Percentiles rank a stretch among this genome's conserved stretches.
phyloP scores from a whole-genome alignment of 805 yeast species.

The Pichia paraexigua region DNA sequence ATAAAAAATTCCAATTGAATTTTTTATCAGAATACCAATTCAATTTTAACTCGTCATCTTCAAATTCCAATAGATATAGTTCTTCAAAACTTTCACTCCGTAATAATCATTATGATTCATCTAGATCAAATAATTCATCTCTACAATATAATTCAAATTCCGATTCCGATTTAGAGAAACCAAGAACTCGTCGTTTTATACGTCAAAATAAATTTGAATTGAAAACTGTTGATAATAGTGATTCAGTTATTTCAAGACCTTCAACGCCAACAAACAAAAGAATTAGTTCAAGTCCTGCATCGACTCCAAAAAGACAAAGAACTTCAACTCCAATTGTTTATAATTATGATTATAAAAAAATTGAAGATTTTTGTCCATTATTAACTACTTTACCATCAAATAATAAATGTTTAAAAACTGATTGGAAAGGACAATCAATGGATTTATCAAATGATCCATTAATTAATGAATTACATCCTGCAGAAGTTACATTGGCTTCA shows the following conservation, averaged over 20 bases:
- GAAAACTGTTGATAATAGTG: slow-evolving; percentile 22
- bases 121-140: slow-evolving; percentile 3
- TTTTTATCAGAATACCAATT: slow-evolving; percentile 47
- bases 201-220: slow-evolving; percentile 22
- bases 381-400: slow-evolving; percentile 53
- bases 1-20: slow-evolving; percentile 40
- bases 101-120: slow-evolving; percentile 4
- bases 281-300: neutral
- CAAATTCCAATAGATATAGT: neutral
- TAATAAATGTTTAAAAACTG: slow-evolving; percentile 70
- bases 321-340: slow-evolving; percentile 38
- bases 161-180: slow-evolving; percentile 34
- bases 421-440: slow-evolving; percentile 99
- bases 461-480: slow-evolving; percentile 71
- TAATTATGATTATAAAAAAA: slow-evolving; percentile 53
- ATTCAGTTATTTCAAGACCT: slow-evolving; percentile 23
- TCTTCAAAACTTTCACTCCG: slow-evolving; percentile 1
- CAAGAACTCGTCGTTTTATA: slow-evolving; percentile 52
- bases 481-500: slow-evolving; percentile 80
- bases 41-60: slow-evolving; percentile 10
- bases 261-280: slow-evolving; percentile 22
- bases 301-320: slow-evolving; percentile 13
- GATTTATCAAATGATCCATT: slow-evolving; percentile 75
- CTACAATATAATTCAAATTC: slow-evolving; percentile 21
- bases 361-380: slow-evolving; percentile 83